Percentiles rank a stretch among this genome's conserved stretches.
Evolutionary conservation across 352 stramenopile genomes (phyloP).

Genomic region (Pythium folliculosum): DNA sequence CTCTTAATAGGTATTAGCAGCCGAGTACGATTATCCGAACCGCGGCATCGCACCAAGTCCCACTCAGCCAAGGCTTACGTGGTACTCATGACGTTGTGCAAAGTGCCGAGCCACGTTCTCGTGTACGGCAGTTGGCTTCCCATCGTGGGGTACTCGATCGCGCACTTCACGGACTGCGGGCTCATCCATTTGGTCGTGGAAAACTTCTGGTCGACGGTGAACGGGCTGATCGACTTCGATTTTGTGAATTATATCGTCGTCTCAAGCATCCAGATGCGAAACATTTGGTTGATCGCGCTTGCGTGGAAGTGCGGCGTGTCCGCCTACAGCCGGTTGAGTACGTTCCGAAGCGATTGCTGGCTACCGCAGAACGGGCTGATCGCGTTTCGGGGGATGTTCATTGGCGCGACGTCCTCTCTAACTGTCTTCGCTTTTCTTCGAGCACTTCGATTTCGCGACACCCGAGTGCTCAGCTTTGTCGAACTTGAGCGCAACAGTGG

Average conservation of each 20-base stretch:
- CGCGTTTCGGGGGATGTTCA: conserved; percentile 16
- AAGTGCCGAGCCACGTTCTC: conserved; percentile 25
- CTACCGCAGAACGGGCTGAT: conserved; percentile 12
- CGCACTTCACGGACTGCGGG: conserved; percentile 31
- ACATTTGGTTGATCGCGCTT: conserved; percentile 33
- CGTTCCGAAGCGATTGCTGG: background rate
- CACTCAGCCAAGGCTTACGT: background rate
- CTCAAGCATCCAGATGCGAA: conserved; percentile 41
- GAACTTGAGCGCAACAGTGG: background rate
- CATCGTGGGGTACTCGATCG: conserved; percentile 32
- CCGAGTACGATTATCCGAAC: background rate
- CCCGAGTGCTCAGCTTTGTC: background rate
- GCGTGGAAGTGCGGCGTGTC: conserved; percentile 8
- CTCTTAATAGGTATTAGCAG: conserved; percentile 17
- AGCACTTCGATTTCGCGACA: conserved; percentile 20
- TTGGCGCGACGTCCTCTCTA: conserved; percentile 8
- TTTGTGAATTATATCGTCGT: conserved; percentile 19
- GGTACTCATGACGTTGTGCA: conserved; percentile 8
- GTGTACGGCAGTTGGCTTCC: conserved; percentile 38
- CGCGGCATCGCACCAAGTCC: background rate
- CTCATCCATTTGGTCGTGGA: conserved; percentile 30
- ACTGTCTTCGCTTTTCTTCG: conserved; percentile 15
- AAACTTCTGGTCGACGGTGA: conserved; percentile 26
- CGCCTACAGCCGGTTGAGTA: background rate
- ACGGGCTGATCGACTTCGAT: conserved; percentile 28